These are phyloP conservation scores for Gossypium longicalyx DNA, from an alignment of 345 rosid species.

Conservation along the genomic window DNA sequence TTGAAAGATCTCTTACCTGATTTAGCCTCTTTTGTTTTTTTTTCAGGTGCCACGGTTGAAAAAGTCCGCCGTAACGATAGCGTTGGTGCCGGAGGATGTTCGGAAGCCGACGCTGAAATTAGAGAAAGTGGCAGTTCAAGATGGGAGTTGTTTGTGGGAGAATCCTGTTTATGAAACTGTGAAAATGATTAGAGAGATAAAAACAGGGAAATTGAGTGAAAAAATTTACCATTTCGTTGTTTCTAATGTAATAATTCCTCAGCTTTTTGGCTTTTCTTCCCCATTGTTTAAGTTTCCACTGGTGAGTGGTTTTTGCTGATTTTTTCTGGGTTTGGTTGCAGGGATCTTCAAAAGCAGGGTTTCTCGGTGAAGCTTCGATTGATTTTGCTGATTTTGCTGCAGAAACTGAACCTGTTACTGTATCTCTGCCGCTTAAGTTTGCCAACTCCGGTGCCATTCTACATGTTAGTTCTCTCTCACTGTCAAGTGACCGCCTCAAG, in stretches of 20 bases:
- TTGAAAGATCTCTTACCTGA: conserved; percentile 24
- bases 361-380: conserved; percentile 87
- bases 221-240: conserved; percentile 84
- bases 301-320: conserved; percentile 3
- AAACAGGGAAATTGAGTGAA: conserved; percentile 68
- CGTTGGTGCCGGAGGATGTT: conserved; percentile 90
- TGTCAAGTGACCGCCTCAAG: not conserved
- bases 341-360: conserved; percentile 82
- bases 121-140: conserved; percentile 64
- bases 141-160: conserved; percentile 88
- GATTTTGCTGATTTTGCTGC: conserved; percentile 82
- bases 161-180: conserved; percentile 72
- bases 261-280: not conserved
- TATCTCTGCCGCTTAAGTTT: conserved; percentile 83
- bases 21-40: conserved; percentile 16
- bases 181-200: conserved; percentile 58
- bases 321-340: conserved; percentile 26
- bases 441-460: conserved; percentile 84
- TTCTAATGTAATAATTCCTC: conserved; percentile 44
- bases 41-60: conserved; percentile 78
- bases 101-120: conserved; percentile 75
- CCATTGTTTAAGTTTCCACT: conserved; percentile 3
- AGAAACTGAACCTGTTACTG: conserved; percentile 56
- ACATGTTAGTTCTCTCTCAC: conserved; percentile 56
- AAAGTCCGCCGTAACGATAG: conserved; percentile 70